Percentiles rank a stretch among this genome's conserved stretches.
phyloP scores from a whole-genome alignment of 192 early-diverging fungal genomes.

The Coemansia sp. region DNA sequence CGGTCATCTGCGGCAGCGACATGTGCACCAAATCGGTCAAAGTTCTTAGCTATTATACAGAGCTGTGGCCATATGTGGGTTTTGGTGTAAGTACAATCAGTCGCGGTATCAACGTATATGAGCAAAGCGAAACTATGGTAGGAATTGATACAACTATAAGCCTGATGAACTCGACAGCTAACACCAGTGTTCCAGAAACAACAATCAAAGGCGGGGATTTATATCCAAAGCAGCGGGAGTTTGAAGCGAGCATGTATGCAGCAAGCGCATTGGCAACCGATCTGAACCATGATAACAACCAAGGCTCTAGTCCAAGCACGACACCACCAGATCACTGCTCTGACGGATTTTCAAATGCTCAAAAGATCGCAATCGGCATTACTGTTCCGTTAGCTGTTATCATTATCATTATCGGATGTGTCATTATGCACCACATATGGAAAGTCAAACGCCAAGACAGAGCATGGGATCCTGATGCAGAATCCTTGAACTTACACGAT shows the following conservation, averaged over 20 bases:
- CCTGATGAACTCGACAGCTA: neutral
- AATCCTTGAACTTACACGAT: neutral
- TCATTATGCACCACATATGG: constrained; percentile 8
- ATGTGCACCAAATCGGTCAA: constrained; percentile 1
- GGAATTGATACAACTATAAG: neutral
- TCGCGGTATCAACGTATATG: neutral
- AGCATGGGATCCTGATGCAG: constrained; percentile 1
- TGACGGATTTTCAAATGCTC: neutral
- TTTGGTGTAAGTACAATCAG: neutral
- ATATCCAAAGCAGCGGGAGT: neutral
- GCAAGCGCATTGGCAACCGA: no score
- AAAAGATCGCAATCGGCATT: constrained; percentile 5
- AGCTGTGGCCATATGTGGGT: constrained; percentile 10
- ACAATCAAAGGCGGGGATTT: neutral
- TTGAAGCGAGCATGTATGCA: no score
- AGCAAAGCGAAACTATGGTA: neutral
- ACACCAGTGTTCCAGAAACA: neutral
- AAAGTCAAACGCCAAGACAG: neutral
- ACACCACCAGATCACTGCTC: no score
- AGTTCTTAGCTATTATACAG: constrained; percentile 20
- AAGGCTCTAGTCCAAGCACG: no score
- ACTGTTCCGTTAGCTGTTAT: neutral
- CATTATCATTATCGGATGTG: neutral
- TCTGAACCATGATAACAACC: no score
- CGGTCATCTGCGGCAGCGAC: constrained; percentile 3